phyloP scores from a whole-genome alignment of 495 filamentous ascomycete genomes.

The Tuber umbilicatum region DNA sequence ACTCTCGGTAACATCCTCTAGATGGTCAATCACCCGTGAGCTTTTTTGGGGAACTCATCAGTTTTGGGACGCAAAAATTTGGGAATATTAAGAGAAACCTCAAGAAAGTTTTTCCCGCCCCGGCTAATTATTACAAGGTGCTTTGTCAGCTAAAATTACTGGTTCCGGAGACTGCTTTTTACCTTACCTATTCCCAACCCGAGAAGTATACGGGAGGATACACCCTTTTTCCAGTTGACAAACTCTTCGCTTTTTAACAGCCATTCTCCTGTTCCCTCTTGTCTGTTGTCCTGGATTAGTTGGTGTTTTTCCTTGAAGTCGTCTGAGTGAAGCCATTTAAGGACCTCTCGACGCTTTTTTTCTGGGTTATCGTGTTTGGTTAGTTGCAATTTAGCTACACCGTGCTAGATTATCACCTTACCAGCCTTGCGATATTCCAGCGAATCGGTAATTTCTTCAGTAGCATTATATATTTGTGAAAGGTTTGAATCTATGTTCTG shows the following conservation, averaged over 20 bases:
- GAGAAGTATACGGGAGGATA: conserved; percentile 16
- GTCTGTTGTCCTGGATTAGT: conserved; percentile 12
- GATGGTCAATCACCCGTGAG: conserved; percentile 17
- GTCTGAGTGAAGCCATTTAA: conserved; percentile 20
- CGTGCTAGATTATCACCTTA: not conserved
- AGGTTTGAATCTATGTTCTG: not conserved
- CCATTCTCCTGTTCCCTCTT: conserved; percentile 26
- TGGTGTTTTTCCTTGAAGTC: conserved; percentile 18
- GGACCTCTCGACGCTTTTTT: conserved; percentile 6
- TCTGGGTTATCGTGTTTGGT: not conserved
- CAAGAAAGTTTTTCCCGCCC: conserved; percentile 29
- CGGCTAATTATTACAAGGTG: conserved; percentile 12
- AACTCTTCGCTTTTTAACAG: conserved; percentile 17
- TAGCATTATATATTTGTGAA: not conserved
- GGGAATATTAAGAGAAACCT: conserved; percentile 10
- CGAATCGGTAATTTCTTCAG: not conserved
- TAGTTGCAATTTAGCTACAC: not conserved
- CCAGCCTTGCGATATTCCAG: not conserved
- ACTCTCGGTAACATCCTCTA: conserved; percentile 8
- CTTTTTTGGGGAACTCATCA: conserved; percentile 7
- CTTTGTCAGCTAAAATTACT: conserved; percentile 7
- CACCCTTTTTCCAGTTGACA: conserved; percentile 9
- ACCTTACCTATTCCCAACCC: conserved; percentile 28
- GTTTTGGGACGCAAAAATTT: not conserved
- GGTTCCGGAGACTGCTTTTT: not conserved